Evolutionary conservation across 176 grass and related monocot genomes (phyloP).

Genomic region (Bothriochloa decipiens): DNA sequence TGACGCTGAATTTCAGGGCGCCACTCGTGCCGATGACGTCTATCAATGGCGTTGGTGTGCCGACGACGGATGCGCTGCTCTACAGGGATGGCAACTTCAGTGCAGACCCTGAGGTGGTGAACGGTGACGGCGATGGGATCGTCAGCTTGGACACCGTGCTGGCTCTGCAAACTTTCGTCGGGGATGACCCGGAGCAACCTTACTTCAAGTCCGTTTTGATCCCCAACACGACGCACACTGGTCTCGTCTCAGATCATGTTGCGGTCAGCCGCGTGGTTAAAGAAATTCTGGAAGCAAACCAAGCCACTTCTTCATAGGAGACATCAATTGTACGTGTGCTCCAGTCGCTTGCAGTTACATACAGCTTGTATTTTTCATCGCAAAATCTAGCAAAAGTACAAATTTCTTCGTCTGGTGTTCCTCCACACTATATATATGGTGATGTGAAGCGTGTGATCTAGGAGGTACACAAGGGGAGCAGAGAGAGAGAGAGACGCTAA

Average conservation of each 20-base stretch:
- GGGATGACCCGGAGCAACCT: neutral
- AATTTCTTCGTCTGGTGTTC: too few relatives aligned
- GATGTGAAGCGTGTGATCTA: too few relatives aligned
- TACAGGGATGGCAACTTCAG: too few relatives aligned
- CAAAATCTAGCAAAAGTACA: too few relatives aligned
- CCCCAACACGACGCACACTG: neutral
- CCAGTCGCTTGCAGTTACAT: neutral
- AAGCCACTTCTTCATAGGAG: neutral
- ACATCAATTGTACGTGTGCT: neutral
- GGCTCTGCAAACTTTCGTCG: neutral
- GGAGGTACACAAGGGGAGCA: too few relatives aligned
- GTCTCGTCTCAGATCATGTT: neutral
- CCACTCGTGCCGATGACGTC: conserved; percentile 3
- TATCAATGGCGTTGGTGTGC: neutral
- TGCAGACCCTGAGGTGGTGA: too few relatives aligned
- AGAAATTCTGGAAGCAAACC: neutral
- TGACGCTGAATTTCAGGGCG: neutral
- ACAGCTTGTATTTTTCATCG: too few relatives aligned
- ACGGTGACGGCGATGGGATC: neutral
- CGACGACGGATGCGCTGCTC: too few relatives aligned
- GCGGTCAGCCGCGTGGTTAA: neutral
- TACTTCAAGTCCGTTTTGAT: conserved; percentile 19
- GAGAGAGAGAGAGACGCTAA: too few relatives aligned
- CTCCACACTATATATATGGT: too few relatives aligned
- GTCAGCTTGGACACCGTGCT: neutral